Evolutionary conservation across 495 filamentous ascomycete genomes (phyloP).

Genomic region (Pyronema domesticum): DNA sequence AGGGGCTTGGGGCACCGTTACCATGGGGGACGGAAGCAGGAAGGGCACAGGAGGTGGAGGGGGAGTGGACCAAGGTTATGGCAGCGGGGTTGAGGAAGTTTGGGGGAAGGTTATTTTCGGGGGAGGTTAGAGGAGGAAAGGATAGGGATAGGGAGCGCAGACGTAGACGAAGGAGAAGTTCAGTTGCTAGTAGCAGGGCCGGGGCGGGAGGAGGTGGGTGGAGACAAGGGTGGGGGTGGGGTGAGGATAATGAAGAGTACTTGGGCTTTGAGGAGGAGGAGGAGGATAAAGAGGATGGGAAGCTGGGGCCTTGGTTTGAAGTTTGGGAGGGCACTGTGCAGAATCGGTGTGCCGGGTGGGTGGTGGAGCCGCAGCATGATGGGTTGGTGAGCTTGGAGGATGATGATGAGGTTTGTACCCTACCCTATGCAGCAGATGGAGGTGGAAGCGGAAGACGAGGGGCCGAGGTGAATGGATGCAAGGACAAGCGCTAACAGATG

Average conservation of each 20-base stretch:
- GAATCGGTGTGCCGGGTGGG: neutral
- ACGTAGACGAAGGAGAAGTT: neutral
- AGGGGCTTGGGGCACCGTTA: neutral
- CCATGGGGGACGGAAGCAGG: neutral
- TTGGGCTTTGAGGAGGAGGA: neutral
- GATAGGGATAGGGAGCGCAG: neutral
- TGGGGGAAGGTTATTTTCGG: neutral
- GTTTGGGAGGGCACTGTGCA: neutral
- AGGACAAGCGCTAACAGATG: neutral
- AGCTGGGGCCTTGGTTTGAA: neutral
- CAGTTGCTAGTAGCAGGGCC: neutral
- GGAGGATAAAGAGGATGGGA: neutral
- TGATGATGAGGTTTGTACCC: conserved; percentile 3
- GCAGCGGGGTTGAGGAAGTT: neutral
- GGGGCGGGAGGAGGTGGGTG: neutral
- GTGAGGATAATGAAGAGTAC: neutral
- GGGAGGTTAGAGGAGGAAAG: neutral
- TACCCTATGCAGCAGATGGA: neutral
- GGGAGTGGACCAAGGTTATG: neutral
- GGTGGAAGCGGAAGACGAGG: neutral
- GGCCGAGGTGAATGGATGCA: no score
- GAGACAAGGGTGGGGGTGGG: neutral
- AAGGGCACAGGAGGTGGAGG: neutral
- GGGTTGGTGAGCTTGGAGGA: neutral
- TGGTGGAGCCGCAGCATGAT: conserved; percentile 1